These are phyloP conservation scores for Cymbopogon citratus DNA, from an alignment of 176 grass and related monocot genomes.

Conservation along the genomic window DNA sequence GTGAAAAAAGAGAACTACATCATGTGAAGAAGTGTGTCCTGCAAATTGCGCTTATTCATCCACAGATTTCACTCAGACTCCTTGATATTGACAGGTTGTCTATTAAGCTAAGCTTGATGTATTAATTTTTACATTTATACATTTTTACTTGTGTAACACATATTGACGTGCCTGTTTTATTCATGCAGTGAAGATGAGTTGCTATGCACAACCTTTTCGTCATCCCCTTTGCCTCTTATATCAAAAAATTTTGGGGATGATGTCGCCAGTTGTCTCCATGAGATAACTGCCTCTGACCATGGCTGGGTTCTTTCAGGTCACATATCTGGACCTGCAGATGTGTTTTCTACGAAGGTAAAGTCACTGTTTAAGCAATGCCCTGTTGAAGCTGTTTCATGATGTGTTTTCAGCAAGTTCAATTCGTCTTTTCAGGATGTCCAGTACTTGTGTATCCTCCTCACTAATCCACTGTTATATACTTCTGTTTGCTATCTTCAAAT, in stretches of 20 bases:
- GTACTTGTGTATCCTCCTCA: conserved; percentile 89
- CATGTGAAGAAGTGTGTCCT: conserved; percentile 76
- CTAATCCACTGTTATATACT: background rate
- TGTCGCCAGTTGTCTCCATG: conserved; percentile 66
- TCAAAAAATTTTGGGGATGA: conserved; percentile 70
- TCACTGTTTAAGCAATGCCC: background rate
- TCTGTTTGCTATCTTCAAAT: conserved; percentile 20
- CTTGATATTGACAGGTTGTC: conserved; percentile 72
- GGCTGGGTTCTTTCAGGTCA: conserved; percentile 73
- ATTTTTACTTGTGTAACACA: conserved; percentile 1
- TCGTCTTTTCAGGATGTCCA: conserved; percentile 81
- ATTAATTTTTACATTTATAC: conserved; percentile 16
- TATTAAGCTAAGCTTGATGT: background rate
- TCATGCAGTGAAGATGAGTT: conserved; percentile 68
- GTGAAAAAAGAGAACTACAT: conserved; percentile 68
- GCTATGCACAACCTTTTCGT: conserved; percentile 48
- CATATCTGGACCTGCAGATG: conserved; percentile 63
- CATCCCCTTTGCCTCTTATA: conserved; percentile 61
- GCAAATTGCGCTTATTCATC: conserved; percentile 69
- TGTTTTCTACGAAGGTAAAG: conserved; percentile 57
- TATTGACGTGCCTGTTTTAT: conserved; percentile 18
- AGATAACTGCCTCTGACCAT: conserved; percentile 65
- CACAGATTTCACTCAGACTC: conserved; percentile 79
- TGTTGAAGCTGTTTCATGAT: conserved; percentile 12
- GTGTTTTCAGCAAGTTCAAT: conserved; percentile 27